A percentile compares a stretch with the other conserved stretches of the same genome.
These are phyloP conservation scores for Bretziella fagacearum DNA, from an alignment of 2,329 filamentous ascomycete species.

Conservation along the genomic window DNA sequence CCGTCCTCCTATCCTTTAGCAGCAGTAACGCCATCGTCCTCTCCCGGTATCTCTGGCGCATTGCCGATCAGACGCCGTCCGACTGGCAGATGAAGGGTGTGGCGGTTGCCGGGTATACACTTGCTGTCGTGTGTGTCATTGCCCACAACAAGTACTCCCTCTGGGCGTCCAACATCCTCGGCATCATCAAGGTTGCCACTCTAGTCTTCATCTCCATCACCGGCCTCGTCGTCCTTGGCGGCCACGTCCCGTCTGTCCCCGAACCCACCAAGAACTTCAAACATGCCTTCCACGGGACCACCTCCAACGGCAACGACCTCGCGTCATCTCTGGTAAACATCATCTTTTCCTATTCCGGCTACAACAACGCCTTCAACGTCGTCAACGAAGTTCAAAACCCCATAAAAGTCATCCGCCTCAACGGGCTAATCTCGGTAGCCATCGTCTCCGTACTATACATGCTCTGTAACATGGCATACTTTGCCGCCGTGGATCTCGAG, in stretches of 20 bases:
- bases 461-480: conserved; percentile 44
- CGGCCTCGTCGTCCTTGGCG: conserved; percentile 41
- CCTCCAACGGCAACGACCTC: conserved; percentile 23
- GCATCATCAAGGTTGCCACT: conserved; percentile 41
- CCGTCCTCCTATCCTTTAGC: conserved; percentile 46
- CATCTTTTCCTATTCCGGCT: conserved; percentile 41
- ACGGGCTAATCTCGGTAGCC: conserved; percentile 32
- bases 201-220: conserved; percentile 45
- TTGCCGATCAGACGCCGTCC: conserved; percentile 31
- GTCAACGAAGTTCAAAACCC: conserved; percentile 47
- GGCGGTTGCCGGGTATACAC: conserved; percentile 44
- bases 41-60: conserved; percentile 44
- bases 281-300: conserved; percentile 23
- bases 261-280: conserved; percentile 23
- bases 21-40: conserved; percentile 49
- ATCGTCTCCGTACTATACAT: conserved; percentile 39
- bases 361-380: conserved; percentile 43
- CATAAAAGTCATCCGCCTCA: conserved; percentile 34
- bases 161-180: conserved; percentile 37
- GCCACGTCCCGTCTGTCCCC: conserved; percentile 20
- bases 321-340: conserved; percentile 38
- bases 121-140: conserved; percentile 35
- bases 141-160: conserved; percentile 42
- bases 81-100: conserved; percentile 52
- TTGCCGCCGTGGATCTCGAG: conserved; percentile 31